Evolutionary conservation across 495 filamentous ascomycete genomes (phyloP), one percentile per base, ranked within the genome.

Genomic region (Xylaria castorea): DNA sequence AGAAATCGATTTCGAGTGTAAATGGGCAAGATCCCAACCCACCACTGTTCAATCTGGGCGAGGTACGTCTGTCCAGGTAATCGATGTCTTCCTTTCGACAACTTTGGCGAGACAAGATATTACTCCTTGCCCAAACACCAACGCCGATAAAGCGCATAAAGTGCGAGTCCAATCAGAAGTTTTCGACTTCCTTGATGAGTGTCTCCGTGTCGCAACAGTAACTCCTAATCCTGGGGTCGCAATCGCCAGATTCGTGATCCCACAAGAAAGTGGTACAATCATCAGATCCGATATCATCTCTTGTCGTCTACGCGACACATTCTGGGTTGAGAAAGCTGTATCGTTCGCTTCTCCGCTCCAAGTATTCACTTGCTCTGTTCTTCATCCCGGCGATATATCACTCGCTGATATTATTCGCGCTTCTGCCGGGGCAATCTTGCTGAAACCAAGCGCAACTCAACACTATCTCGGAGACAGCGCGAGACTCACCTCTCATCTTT

Each of bases 281-380:
- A 34, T 66, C 46, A 70, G 68, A 25, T 79, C 77, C 34, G 75
- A 79, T 60, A 77, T 79, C 58, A 46, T 79, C 27, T 71, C 77
- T 42, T 71, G 71, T 55, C 77, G 77, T 42, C 74, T 79, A 12
- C 72, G 53, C 14, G 72, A 75, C 36, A 68, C 75, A 36, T 55
- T 53, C 30, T 75, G 74, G 61, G 63, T 70, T 40, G 74, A 79
- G 18, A 53, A 46, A 9, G 71, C 68, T 14, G 64, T 32, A 8
- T 75, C 77, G 2, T 76, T 77, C 38, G 71, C 76, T 22, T 51
- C 16, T 4, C 75, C 77, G 0, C 73, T 77, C 14, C 75, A 70
- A 50, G 30, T 27, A 7, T 73, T 75, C 50, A 27, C 73, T 5
- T 64, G 73, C 7, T 67, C 74, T 30, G 42, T 66, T 20, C 55